Base-by-base conservation (phyloP, 345 rosid genomes). In the Luvunga scandens region DNA sequence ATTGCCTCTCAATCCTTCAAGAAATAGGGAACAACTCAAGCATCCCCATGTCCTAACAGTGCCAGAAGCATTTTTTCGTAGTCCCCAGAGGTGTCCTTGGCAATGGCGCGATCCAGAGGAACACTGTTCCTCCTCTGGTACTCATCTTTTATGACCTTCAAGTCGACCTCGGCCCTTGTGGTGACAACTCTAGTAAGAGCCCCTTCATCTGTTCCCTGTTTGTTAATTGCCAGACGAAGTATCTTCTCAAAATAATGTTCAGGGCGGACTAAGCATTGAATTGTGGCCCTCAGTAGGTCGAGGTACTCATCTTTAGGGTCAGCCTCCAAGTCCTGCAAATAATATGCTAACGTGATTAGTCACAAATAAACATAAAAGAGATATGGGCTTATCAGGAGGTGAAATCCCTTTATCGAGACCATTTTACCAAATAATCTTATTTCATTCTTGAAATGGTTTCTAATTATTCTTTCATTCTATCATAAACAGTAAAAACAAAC, bases 121-220 rank as follows among this genome's bases (percentile, higher is more conserved):
- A 86, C 82, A 73, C 90, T 88, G 88, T 83, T 87, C 66, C 93
- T 88, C 24, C 81, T 81, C 76, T 89, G 91, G 74, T 88, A 92
- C 84, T 87, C 97, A 1, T 83, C 93, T 72, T 85, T 90, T 33
- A 92, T 87, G 75, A 85, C 39, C 85, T 91, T 82, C 86, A 92
- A 66, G 78, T 90, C 94, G 45, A 88, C 76, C 87, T 92, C 97
- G 60, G 94, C 94, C 74, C 94, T 91, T 24, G 91, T 91, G n/a
- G 94, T 79, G 59, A 95, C 86, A 73, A 93, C 84, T 56, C 98
- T 89, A 6, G 98, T 93, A 12, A 95, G 84, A 16, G 88, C 95
- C 75, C 93, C 95, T 90, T 93, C 97, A 67, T 93, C 95, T 1
- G 95, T 94, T 79, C 97, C 98, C 4, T 64, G 77, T 73, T 22